Percentiles rank a stretch among this genome's conserved stretches.
Evolutionary conservation across 2,329 filamentous ascomycete species (phyloP).

Genomic region (Cercospora zeina): DNA sequence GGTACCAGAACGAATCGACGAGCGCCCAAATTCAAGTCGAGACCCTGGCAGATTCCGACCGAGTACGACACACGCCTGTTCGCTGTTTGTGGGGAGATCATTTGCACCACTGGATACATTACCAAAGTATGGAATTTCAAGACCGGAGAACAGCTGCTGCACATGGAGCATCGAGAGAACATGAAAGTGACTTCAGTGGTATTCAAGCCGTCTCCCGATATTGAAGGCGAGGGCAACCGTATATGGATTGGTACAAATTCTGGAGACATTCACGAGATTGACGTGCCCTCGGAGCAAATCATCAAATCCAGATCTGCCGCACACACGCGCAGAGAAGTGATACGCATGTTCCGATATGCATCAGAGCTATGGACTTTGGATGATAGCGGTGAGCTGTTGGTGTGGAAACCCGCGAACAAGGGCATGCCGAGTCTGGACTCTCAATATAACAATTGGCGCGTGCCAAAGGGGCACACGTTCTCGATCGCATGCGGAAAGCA

Average conservation of each 20-base stretch:
- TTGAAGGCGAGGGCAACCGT: constrained; percentile 76
- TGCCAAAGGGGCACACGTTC: constrained; percentile 80
- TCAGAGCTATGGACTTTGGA: constrained; percentile 94
- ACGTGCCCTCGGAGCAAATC: constrained; percentile 72
- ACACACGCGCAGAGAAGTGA: constrained; percentile 76
- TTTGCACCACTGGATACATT: constrained; percentile 82
- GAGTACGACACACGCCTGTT: constrained; percentile 85
- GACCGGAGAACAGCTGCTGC: constrained; percentile 79
- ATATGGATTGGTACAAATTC: constrained; percentile 89
- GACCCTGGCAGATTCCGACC: constrained; percentile 73
- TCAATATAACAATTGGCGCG: constrained; percentile 72
- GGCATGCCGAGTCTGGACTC: constrained; percentile 73
- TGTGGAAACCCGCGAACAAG: constrained; percentile 78
- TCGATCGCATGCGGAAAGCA: constrained; percentile 83
- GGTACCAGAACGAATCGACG: constrained; percentile 79
- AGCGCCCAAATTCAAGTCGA: constrained; percentile 71
- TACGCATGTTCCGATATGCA: constrained; percentile 80
- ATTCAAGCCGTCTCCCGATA: constrained; percentile 78
- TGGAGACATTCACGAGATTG: constrained; percentile 86
- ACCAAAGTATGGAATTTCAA: constrained; percentile 85
- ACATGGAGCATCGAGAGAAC: constrained; percentile 78
- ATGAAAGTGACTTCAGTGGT: constrained; percentile 76
- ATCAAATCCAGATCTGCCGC: constrained; percentile 67
- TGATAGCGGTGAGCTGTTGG: constrained; percentile 78
- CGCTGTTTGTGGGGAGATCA: constrained; percentile 82